Percentiles rank a stretch among this genome's conserved stretches.
phyloP scores from a whole-genome alignment of 2,329 filamentous ascomycete genomes.

The Ceratocystis diversiconidia region DNA sequence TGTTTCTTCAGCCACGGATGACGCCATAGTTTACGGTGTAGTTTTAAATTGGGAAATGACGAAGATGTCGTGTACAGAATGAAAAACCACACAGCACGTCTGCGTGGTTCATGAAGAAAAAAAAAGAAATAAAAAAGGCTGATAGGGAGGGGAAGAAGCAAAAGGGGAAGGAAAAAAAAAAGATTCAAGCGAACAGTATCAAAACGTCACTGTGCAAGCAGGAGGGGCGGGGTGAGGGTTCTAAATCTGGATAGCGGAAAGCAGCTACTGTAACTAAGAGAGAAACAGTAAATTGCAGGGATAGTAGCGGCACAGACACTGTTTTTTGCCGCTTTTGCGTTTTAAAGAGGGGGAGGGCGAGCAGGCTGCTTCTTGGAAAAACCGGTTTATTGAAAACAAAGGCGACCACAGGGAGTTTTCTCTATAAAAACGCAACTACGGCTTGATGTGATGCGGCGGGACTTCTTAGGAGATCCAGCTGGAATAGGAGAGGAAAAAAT shows the following conservation, averaged over 20 bases:
- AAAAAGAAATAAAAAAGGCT: neutral
- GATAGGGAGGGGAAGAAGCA: neutral
- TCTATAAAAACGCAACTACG: too few species aligned
- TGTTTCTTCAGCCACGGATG: constrained; percentile 14
- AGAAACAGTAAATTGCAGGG: constrained; percentile 2
- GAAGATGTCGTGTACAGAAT: neutral
- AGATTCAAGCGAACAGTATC: neutral
- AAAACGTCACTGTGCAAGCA: neutral
- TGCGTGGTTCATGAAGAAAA: neutral
- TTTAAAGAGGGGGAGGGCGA: neutral
- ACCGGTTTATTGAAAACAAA: neutral
- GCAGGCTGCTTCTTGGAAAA: neutral
- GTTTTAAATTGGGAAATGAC: neutral
- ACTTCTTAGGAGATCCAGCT: too few species aligned
- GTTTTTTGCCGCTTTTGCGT: neutral
- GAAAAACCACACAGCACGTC: neutral
- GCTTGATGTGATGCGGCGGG: too few species aligned
- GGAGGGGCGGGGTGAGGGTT: constrained; percentile 6
- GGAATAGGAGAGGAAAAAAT: too few species aligned
- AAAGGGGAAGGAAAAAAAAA: neutral
- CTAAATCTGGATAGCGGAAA: constrained; percentile 1
- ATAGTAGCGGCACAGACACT: neutral
- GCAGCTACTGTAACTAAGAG: neutral
- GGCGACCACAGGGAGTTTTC: neutral
- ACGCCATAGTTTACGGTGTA: constrained; percentile 11